Conservation (phyloP, 2,329 filamentous ascomycete genomes). For the Aspergillus quadrilineatus region DNA sequence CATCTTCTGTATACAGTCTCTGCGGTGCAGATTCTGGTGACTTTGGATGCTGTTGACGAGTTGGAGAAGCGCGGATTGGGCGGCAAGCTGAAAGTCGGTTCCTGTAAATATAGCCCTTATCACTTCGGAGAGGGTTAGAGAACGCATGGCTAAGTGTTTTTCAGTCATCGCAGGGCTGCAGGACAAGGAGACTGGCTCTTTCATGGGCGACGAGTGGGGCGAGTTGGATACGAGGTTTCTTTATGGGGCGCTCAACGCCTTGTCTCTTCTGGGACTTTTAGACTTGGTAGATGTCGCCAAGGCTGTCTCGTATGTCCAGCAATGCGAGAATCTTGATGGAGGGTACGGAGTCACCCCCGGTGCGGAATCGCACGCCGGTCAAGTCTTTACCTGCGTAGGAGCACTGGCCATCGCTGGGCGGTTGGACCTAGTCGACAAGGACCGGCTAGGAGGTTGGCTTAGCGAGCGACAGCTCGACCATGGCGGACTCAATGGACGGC, state of each 20-base stretch:
- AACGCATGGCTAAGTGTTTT: slow-evolving; percentile 20
- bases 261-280: slow-evolving; percentile 77
- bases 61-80: slow-evolving; percentile 68
- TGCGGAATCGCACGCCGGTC: slow-evolving; percentile 90
- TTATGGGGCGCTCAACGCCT: slow-evolving; percentile 82
- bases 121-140: slow-evolving; percentile 7
- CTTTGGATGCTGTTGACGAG: slow-evolving; percentile 78
- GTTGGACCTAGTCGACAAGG: slow-evolving; percentile 76
- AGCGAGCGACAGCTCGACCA: slow-evolving; percentile 86
- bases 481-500: slow-evolving; percentile 88
- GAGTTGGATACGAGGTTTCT: slow-evolving; percentile 94
- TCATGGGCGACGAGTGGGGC: slow-evolving; percentile 93
- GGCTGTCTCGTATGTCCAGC: slow-evolving; percentile 74
- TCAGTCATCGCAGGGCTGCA: slow-evolving; percentile 78
- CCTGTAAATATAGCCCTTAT: slow-evolving; percentile 67
- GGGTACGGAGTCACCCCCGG: slow-evolving; percentile 88
- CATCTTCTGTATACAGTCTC: slow-evolving; percentile 97
- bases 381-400: slow-evolving; percentile 91
- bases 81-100: slow-evolving; percentile 70
- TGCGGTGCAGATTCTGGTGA: slow-evolving; percentile 88
- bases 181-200: slow-evolving; percentile 76
- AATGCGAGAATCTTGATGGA: slow-evolving; percentile 90
- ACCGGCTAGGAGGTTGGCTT: slow-evolving; percentile 83
- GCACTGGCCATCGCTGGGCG: slow-evolving; percentile 80
- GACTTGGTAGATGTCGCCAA: slow-evolving; percentile 73